Conservation (phyloP, 805 yeast genomes). For the Spathaspora girioi region DNA sequence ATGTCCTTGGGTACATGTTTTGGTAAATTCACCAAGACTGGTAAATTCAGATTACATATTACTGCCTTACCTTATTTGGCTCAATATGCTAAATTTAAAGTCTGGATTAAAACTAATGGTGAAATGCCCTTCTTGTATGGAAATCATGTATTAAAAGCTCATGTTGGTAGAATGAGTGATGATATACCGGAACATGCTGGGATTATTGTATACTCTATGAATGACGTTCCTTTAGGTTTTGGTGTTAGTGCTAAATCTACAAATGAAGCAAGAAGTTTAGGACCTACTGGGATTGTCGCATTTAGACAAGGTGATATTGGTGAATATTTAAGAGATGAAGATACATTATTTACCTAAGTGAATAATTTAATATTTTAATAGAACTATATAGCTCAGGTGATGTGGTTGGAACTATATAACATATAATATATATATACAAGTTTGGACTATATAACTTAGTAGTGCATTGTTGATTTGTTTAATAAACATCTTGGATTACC, state of each 20-base stretch:
- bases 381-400: neutral
- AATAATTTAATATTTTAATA: neutral
- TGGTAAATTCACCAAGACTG: constrained; percentile 96
- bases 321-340: constrained; percentile 96
- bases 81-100: constrained; percentile 84
- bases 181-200: constrained; percentile 99
- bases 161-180: constrained; percentile 93
- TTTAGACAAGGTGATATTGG: constrained; percentile 98
- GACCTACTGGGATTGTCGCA: constrained; percentile 92
- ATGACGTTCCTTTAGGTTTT: constrained; percentile 89
- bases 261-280: constrained; percentile 78
- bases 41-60: constrained; percentile 91
- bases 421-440: constrained; percentile 3
- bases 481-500: constrained; percentile 40
- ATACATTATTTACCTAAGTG: constrained; percentile 76
- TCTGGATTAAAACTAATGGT: constrained; percentile 96
- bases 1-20: constrained; percentile 93
- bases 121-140: constrained; percentile 98
- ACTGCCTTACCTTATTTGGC: constrained; percentile 84
- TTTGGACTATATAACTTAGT: constrained; percentile 11
- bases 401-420: constrained; percentile 1
- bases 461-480: constrained; percentile 25
- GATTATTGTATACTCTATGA: constrained; percentile 86
- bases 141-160: constrained; percentile 94
- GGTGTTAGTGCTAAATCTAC: constrained; percentile 94